Evolutionary conservation across 108 stramenopile species (phyloP), one percentile per base, ranked within the genome.

Genomic region (Cyclotella kingstonii): DNA sequence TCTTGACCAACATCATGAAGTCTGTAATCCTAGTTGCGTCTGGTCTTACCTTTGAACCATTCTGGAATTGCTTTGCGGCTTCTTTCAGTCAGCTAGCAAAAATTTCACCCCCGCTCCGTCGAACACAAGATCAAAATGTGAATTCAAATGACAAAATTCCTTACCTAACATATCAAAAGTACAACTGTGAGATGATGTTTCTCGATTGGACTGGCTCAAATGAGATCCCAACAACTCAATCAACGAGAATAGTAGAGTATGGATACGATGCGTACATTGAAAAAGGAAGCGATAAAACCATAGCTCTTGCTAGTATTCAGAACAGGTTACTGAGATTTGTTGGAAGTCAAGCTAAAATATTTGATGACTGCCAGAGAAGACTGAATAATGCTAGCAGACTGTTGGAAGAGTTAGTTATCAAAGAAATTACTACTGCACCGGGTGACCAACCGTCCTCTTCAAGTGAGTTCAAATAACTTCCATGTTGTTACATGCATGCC

Each of bases 251-350:
- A 29, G 66, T 68, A 34, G 46, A 58, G 66, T 68, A 68, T 41
- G 55, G 40, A 2, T 68, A 68, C 35, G 66, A 68, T 48, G 38
- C 54, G 14, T 56, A 45, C 31, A 31, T 68, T 27, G 49, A 68
- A 21, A 41, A 44, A 28, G 66, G 39, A 14, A 58, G 56, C 23
- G 56, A 58, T 27, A 23, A 35, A 43, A 30, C 17, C 12, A 68
- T 18, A 17, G 47, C 66, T 0, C 47, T 58, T 9, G 21, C 36
- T 35, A 49, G 38, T 47, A 36, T 68, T 25, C 66, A 68, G 26
- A 18, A 47, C 26, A 47, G 33, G 21, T 44, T 68, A 14, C 30
- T 68, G 19, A 38, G 39, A 11, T 30, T 29, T 38, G 66, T 68
- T 28, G 66, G 55, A 39, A n/a, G n/a, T n/a, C n/a, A n/a, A n/a